Evolutionary conservation across 2,329 filamentous ascomycete species (phyloP).

Genomic region (Fusarium proliferatum): DNA sequence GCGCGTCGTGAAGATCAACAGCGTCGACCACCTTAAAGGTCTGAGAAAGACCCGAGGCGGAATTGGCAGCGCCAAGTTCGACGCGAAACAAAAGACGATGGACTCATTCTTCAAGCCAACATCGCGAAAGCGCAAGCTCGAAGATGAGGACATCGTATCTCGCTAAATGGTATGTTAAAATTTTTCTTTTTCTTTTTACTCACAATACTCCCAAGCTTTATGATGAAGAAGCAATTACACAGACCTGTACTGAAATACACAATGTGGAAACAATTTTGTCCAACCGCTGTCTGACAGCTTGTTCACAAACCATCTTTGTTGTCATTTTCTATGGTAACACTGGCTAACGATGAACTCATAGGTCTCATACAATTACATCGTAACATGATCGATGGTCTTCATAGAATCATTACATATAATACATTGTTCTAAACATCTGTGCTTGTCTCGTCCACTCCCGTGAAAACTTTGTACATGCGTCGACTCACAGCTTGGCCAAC

Average conservation of each 20-base stretch:
- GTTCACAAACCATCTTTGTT: constrained; percentile 30
- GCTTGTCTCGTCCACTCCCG: constrained; percentile 64
- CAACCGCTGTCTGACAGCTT: constrained; percentile 83
- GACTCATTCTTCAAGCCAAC: constrained; percentile 76
- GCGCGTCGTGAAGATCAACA: constrained; percentile 72
- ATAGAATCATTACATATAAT: constrained; percentile 21
- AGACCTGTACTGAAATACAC: constrained; percentile 82
- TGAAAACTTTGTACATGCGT: constrained; percentile 70
- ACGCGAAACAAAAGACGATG: constrained; percentile 79
- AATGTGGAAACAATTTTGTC: constrained; percentile 78
- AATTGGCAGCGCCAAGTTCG: constrained; percentile 81
- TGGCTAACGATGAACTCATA: constrained; percentile 40
- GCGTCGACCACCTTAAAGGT: constrained; percentile 75
- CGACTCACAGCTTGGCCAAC: constrained; percentile 69
- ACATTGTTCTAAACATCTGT: constrained; percentile 58
- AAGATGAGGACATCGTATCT: constrained; percentile 38
- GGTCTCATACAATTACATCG: constrained; percentile 10
- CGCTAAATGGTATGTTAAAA: constrained; percentile 53
- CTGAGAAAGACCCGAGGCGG: constrained; percentile 85
- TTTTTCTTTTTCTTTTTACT: constrained; percentile 13
- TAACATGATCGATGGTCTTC: constrained; percentile 2
- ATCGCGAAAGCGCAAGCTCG: constrained; percentile 43
- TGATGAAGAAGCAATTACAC: constrained; percentile 81
- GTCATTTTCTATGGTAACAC: constrained; percentile 37
- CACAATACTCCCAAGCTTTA: constrained; percentile 47